Evolutionary conservation across 2,329 filamentous ascomycete species (phyloP).

Genomic region (Monosporascus sp.): DNA sequence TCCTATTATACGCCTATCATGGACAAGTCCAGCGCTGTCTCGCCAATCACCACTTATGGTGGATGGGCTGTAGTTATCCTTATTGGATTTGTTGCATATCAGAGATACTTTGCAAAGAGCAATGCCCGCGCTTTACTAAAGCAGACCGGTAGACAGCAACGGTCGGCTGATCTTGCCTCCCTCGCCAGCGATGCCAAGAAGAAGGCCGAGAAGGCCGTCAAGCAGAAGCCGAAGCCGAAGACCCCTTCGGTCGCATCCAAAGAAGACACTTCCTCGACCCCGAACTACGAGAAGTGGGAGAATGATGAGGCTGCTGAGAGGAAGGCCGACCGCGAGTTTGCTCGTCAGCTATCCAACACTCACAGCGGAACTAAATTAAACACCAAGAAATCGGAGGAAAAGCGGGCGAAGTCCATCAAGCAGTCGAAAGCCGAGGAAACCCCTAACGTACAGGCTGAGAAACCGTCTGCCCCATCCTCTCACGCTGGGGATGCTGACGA

Average conservation of each 20-base stretch:
- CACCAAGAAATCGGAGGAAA: conserved; percentile 51
- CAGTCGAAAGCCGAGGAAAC: conserved; percentile 57
- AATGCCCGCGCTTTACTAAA: conserved; percentile 13
- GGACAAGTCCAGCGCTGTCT: conserved; percentile 20
- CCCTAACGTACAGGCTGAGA: conserved; percentile 37
- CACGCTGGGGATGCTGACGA: conserved; percentile 75
- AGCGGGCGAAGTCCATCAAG: conserved; percentile 65
- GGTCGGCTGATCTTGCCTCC: conserved; percentile 17
- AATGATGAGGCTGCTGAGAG: conserved; percentile 60
- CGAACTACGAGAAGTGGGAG: conserved; percentile 32
- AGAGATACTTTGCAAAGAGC: conserved; percentile 11
- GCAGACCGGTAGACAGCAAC: conserved; percentile 15
- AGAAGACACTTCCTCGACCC: conserved; percentile 25
- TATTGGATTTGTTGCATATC: conserved; percentile 22
- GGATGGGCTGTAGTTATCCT: conserved; percentile 30
- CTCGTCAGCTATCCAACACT: conserved; percentile 63
- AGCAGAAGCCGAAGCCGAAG: conserved; percentile 32
- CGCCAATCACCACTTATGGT: conserved; percentile 28
- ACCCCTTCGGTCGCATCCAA: conserved; percentile 23
- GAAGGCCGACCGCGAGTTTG: conserved; percentile 58
- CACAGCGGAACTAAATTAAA: conserved; percentile 63
- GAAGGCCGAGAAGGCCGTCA: conserved; percentile 33
- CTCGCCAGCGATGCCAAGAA: conserved; percentile 27
- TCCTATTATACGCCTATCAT: conserved; percentile 13
- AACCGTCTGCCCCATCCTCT: conserved; percentile 60